Evolutionary conservation across 257 asterid species (phyloP), one percentile per base, ranked within the genome.

Genomic region (Jaltomata sinuosa): DNA sequence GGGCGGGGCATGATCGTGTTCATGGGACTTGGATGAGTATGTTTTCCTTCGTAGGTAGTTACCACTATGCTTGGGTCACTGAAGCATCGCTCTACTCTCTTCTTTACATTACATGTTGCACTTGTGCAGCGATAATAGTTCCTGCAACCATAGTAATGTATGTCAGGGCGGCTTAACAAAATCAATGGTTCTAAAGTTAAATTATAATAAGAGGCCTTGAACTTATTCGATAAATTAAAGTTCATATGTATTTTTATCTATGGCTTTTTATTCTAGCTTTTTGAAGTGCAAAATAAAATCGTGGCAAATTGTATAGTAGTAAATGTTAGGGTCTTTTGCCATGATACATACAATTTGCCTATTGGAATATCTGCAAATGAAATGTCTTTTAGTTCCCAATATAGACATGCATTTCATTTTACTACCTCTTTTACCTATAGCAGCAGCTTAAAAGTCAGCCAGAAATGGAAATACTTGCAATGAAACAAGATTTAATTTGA

Each of bases 1-100:
- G 85, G 83, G 5, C 93, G 91, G 0, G 84, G 84, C 86, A 74
- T 45, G 29, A 83, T 83, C 5, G 79, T 76, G 15, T 25, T 76
- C 11, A 78, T 83, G 4, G 96, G 97, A 88, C 90, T 90, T 11
- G 91, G 93, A 80, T 94, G 98, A 1, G 84, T 93, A 90, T 94
- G 98, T 83, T 89, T 92, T 57, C 98, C 98, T 88, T 94, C 98
- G 25, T 94, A 94, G 0, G 98, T 94, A 0, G 98, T 94, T 49
- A 93, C 91, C 15, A 94, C 96, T 77, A 85, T 53, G 87, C 57
- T 83, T 61, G 94, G 93, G 84, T 94, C 97, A 21, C 78, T 79
- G 82, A 84, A 90, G 7, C 88, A 88, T 85, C 98, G 87, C 87
- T 94, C 98, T 31, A 94, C 96, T 86, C 97, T 94, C 81, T 94